Evolutionary conservation across 768 basidiomycete genomes (phyloP).

Genomic region (Tylopilus felleus): DNA sequence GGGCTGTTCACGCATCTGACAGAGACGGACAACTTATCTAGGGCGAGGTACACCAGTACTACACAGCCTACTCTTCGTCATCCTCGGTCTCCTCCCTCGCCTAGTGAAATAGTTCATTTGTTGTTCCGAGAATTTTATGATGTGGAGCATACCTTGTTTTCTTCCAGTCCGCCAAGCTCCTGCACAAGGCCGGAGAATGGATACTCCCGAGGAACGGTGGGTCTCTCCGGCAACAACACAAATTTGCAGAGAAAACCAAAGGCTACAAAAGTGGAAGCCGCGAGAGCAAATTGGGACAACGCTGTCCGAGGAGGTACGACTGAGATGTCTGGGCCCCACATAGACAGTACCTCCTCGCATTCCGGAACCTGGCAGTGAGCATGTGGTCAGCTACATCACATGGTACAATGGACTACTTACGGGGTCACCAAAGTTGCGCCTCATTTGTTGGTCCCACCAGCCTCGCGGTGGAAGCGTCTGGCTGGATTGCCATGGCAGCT

Average conservation of each 20-base stretch:
- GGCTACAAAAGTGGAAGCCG: slow-evolving; percentile 56
- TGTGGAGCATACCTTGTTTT: slow-evolving; percentile 60
- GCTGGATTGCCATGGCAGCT: slow-evolving; percentile 62
- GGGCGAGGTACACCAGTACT: slow-evolving; percentile 1
- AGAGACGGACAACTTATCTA: neutral
- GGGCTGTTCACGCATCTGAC: neutral
- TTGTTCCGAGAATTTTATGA: neutral
- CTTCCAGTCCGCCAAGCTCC: slow-evolving; percentile 76
- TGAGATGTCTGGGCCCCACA: slow-evolving; percentile 85
- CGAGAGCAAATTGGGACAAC: slow-evolving; percentile 61
- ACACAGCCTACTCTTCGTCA: slow-evolving; percentile 32
- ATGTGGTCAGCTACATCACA: slow-evolving; percentile 14
- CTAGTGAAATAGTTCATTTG: slow-evolving; percentile 22
- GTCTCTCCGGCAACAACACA: slow-evolving; percentile 54
- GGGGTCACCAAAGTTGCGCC: slow-evolving; percentile 79
- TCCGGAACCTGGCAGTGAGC: slow-evolving; percentile 60
- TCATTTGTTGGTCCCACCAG: slow-evolving; percentile 74
- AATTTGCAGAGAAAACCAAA: slow-evolving; percentile 60
- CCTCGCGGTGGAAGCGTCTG: slow-evolving; percentile 62
- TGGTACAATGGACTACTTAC: slow-evolving; percentile 40
- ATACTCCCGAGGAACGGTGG: slow-evolving; percentile 69
- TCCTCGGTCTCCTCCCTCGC: slow-evolving; percentile 35
- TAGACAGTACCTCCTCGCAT: slow-evolving; percentile 73
- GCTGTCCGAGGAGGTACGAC: slow-evolving; percentile 58
- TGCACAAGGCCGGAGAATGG: slow-evolving; percentile 71